These are phyloP conservation scores for Annulohypoxylon moriforme DNA, from an alignment of 495 filamentous ascomycete species.

Conservation along the genomic window DNA sequence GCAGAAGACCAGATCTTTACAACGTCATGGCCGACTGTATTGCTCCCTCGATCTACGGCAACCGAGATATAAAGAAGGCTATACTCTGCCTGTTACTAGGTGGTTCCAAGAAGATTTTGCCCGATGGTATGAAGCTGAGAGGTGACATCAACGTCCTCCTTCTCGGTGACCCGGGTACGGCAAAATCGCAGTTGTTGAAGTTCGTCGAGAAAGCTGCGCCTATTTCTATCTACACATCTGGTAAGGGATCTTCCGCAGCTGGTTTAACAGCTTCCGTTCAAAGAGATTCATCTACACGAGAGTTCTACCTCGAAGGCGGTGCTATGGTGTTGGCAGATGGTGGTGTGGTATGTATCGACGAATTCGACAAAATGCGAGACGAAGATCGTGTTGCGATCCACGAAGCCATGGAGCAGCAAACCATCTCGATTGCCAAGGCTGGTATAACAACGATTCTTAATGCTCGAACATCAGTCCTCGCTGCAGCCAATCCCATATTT, in stretches of 20 bases:
- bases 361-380: constrained; percentile 99
- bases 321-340: constrained; percentile 99
- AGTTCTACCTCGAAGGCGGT: constrained; percentile 98
- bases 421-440: constrained; percentile 98
- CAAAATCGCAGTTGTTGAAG: constrained; percentile 96
- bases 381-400: constrained; percentile 99
- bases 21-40: constrained; percentile 90
- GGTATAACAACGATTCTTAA: constrained; percentile 99
- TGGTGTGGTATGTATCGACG: constrained; percentile 98
- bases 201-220: constrained; percentile 97
- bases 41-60: constrained; percentile 97
- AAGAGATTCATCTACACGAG: constrained; percentile 87
- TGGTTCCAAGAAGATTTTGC: constrained; percentile 97
- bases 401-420: constrained; percentile 99
- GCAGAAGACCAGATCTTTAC: constrained; percentile 90
- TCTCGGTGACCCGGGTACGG: constrained; percentile 97
- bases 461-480: constrained; percentile 92
- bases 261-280: constrained; percentile 99
- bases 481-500: constrained; percentile 97
- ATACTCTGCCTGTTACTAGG: constrained; percentile 95
- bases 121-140: constrained; percentile 97
- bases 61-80: constrained; percentile 97
- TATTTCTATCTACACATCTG: constrained; percentile 98
- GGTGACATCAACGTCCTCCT: constrained; percentile 99
- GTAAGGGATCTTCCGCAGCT: constrained; percentile 97